Percentiles rank a stretch among this genome's conserved stretches.
Conservation (phyloP, 345 rosid genomes). For the Eucalyptus coolabah region DNA sequence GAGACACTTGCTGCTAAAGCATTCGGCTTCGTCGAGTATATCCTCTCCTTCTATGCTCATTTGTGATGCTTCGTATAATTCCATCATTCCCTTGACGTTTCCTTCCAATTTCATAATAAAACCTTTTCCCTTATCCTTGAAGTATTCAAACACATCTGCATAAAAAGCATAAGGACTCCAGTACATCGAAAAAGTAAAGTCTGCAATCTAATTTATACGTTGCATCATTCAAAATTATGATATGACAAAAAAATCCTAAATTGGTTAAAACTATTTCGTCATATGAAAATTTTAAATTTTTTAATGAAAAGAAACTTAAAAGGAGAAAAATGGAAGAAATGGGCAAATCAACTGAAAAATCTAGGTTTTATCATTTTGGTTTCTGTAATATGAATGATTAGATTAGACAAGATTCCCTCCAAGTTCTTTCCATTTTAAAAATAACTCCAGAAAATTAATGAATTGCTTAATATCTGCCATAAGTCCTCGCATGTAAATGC, state of each 20-base stretch:
- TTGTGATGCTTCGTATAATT: slow-evolving; percentile 42
- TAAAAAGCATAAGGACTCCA: background rate
- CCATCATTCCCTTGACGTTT: slow-evolving; percentile 8
- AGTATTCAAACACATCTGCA: slow-evolving; percentile 15
- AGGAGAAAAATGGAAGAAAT: background rate
- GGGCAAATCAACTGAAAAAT: background rate
- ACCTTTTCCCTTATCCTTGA: slow-evolving; percentile 4
- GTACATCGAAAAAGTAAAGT: background rate
- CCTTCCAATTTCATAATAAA: background rate
- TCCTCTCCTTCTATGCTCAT: slow-evolving; percentile 31
- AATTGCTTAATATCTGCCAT: background rate
- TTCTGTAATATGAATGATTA: background rate
- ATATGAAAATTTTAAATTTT: background rate
- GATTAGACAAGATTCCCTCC: background rate
- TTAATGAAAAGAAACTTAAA: background rate
- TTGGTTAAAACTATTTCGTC: background rate
- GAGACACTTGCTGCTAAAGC: background rate
- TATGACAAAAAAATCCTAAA: background rate
- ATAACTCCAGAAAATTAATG: background rate
- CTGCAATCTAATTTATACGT: background rate
- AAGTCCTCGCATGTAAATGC: background rate
- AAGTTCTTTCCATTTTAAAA: background rate
- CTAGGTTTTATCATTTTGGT: background rate
- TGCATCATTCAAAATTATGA: background rate
- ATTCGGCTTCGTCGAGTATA: slow-evolving; percentile 15